Evolutionary conservation across 2,329 filamentous ascomycete species (phyloP).

Genomic region (Penicillium sp.): DNA sequence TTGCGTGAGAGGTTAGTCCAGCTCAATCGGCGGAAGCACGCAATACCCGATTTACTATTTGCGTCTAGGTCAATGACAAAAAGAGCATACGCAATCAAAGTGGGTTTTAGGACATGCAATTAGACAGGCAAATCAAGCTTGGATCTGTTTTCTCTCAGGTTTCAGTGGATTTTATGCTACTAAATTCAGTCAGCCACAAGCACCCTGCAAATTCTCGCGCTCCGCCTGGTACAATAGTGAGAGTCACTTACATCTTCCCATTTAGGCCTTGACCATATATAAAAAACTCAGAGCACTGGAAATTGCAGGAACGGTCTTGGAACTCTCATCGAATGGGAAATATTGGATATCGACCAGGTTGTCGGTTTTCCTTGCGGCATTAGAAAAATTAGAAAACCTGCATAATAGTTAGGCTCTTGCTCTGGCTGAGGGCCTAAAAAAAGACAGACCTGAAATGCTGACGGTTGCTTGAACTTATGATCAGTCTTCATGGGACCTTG

Average conservation of each 20-base stretch:
- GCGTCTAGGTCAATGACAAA: too few relatives aligned
- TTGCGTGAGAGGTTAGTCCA: too few relatives aligned
- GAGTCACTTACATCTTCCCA: background rate
- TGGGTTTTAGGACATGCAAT: too few relatives aligned
- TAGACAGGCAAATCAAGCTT: too few relatives aligned
- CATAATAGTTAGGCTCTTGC: slow-evolving; percentile 1
- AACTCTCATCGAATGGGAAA: background rate
- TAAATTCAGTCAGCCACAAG: background rate
- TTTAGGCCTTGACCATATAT: background rate
- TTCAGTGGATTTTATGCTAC: too few relatives aligned
- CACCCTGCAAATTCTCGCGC: background rate
- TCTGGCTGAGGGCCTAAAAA: background rate
- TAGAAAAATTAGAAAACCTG: slow-evolving; percentile 1
- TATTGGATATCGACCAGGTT: slow-evolving; percentile 1
- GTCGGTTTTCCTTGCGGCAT: background rate
- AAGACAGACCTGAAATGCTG: background rate
- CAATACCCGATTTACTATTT: too few relatives aligned
- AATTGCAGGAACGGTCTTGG: background rate
- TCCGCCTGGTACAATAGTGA: background rate
- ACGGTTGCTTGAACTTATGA: background rate
- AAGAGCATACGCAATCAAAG: too few relatives aligned
- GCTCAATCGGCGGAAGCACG: too few relatives aligned
- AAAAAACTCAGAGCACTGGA: background rate
- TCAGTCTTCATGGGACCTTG: too few relatives aligned
- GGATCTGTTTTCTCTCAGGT: too few relatives aligned